A percentile compares a stretch with the other conserved stretches of the same genome.
Evolutionary conservation across 164 flowering plant species (phyloP).

Genomic region (Macadamia tetraphylla): DNA sequence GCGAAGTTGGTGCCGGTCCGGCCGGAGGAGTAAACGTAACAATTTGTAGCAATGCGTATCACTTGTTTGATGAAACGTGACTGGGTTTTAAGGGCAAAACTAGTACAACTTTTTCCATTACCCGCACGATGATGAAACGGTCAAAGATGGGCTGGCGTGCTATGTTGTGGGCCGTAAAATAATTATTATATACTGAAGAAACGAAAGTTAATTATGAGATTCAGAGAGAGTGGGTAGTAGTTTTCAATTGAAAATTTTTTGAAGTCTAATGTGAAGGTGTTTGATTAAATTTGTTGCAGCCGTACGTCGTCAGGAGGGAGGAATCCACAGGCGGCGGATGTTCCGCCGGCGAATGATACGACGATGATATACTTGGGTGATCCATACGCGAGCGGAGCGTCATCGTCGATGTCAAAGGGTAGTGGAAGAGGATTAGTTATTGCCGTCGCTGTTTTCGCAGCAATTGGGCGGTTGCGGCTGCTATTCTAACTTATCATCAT

Average conservation of each 20-base stretch:
- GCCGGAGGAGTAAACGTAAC: too few relatives aligned
- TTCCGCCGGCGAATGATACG: constrained; percentile 23
- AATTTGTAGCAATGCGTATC: too few relatives aligned
- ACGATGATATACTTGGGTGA: constrained; percentile 61
- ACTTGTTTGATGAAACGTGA: too few relatives aligned
- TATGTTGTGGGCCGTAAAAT: too few relatives aligned
- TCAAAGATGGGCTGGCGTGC: too few relatives aligned
- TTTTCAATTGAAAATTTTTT: not conserved
- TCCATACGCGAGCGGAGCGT: constrained; percentile 16
- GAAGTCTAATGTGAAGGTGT: not conserved
- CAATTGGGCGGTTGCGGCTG: constrained; percentile 28
- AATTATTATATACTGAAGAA: too few relatives aligned
- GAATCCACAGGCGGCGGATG: constrained; percentile 17
- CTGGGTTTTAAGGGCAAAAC: too few relatives aligned
- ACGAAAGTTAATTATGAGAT: too few relatives aligned
- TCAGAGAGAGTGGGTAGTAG: not conserved
- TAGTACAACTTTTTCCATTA: too few relatives aligned
- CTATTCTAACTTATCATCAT: constrained; percentile 10
- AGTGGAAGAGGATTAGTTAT: constrained; percentile 1
- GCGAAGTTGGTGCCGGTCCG: too few relatives aligned
- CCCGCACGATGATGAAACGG: too few relatives aligned
- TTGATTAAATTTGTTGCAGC: constrained; percentile 32
- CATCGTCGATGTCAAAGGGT: constrained; percentile 11
- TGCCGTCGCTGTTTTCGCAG: constrained; percentile 23
- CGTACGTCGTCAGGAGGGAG: constrained; percentile 45